Evolutionary conservation across 2,329 filamentous ascomycete genomes (phyloP).

Genomic region (Keithomyces neogunnii): DNA sequence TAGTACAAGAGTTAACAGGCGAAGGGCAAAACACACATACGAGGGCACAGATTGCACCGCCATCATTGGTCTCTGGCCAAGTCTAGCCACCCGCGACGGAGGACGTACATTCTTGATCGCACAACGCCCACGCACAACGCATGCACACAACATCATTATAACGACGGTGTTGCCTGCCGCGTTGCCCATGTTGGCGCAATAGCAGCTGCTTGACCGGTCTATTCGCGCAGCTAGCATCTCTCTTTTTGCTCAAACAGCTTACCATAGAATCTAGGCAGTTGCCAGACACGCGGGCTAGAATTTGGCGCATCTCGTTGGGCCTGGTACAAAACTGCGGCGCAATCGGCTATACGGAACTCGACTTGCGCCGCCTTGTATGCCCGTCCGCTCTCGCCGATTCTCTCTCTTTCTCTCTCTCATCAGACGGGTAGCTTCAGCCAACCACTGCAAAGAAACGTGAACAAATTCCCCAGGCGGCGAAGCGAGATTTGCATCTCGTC

Average conservation of each 20-base stretch:
- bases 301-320: constrained; percentile 3
- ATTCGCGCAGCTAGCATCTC: neutral
- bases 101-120: neutral
- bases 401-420: constrained; percentile 5
- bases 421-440: constrained; percentile 6
- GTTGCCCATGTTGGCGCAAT: neutral
- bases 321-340: constrained; percentile 14
- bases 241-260: neutral
- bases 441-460: constrained; percentile 3
- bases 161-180: neutral
- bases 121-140: neutral
- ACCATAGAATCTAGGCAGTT: neutral
- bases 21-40: too few species aligned
- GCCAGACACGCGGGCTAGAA: neutral
- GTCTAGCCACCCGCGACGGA: too few species aligned
- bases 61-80: neutral
- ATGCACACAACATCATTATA: neutral
- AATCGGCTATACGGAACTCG: constrained; percentile 13
- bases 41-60: neutral
- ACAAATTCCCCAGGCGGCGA: constrained; percentile 5
- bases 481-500: constrained; percentile 11
- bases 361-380: constrained; percentile 8
- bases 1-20: neutral
- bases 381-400: constrained; percentile 1
- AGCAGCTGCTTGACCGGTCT: neutral